Percentiles rank a stretch among this genome's conserved stretches.
Evolutionary conservation across 2,329 filamentous ascomycete species (phyloP).

Genomic region (Aplosporella prunicola): DNA sequence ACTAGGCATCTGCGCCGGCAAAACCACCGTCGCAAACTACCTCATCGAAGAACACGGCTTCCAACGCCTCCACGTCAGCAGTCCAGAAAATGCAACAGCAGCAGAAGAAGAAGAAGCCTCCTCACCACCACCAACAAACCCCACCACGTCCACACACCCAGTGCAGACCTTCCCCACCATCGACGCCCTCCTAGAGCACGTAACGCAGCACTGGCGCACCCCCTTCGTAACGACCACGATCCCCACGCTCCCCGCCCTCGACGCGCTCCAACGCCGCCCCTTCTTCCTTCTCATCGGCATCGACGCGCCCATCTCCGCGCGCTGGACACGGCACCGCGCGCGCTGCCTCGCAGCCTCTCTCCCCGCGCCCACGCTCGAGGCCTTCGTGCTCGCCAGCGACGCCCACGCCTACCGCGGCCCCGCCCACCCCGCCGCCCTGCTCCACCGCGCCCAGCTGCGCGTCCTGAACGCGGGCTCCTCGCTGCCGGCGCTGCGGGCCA

Average conservation of each 20-base stretch:
- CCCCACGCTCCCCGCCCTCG: conserved; percentile 60
- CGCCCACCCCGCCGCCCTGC: conserved; percentile 62
- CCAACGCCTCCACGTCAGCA: conserved; percentile 35
- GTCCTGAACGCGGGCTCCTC: conserved; percentile 76
- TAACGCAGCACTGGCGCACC: conserved; percentile 73
- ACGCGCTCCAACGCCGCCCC: conserved; percentile 67
- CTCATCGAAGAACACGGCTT: conserved; percentile 79
- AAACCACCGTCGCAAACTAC: conserved; percentile 80
- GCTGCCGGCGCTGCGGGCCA: conserved; percentile 59
- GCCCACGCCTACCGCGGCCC: conserved; percentile 59
- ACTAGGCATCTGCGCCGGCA: conserved; percentile 83
- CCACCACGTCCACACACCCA: no score
- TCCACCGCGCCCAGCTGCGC: conserved; percentile 72
- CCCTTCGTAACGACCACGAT: conserved; percentile 83
- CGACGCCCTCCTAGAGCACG: conserved; percentile 67
- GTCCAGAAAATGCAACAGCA: no score
- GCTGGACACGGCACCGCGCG: conserved; percentile 69
- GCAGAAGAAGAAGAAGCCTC: no score
- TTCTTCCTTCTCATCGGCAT: conserved; percentile 92
- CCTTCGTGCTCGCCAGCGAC: conserved; percentile 58
- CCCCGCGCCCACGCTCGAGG: conserved; percentile 45
- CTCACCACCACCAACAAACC: no score
- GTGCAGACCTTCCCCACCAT: conserved; percentile 39
- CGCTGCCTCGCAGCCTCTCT: conserved; percentile 42
- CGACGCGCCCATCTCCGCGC: conserved; percentile 75